phyloP scores from a whole-genome alignment of 2,329 filamentous ascomycete species.

The Penicillium sp. region DNA sequence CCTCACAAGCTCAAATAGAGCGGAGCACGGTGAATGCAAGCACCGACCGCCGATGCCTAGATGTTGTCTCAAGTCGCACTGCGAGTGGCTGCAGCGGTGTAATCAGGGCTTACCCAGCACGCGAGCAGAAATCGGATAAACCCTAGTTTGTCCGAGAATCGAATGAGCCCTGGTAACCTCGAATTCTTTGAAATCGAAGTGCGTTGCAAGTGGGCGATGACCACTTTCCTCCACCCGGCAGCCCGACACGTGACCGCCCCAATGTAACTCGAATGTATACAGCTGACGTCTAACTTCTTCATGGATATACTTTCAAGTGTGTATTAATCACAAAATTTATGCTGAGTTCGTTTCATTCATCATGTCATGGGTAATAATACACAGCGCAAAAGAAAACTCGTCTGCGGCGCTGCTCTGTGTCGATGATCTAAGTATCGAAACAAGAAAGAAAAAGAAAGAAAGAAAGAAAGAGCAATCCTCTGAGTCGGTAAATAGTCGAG shows the following conservation, averaged over 20 bases:
- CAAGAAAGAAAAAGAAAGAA: neutral
- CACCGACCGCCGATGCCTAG: constrained; percentile 22
- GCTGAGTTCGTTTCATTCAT: neutral
- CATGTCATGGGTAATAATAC: neutral
- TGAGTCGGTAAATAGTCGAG: neutral
- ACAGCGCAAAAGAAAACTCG: neutral
- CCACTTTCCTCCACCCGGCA: neutral
- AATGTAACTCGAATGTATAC: too few relatives aligned
- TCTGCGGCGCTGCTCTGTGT: neutral
- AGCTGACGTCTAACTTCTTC: too few relatives aligned
- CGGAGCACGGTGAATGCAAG: constrained; percentile 22
- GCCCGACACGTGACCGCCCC: neutral
- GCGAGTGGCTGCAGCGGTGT: neutral
- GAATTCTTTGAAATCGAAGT: neutral
- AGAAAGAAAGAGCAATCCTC: neutral
- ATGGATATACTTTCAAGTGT: too few relatives aligned
- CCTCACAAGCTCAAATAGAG: neutral
- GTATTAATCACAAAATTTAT: neutral
- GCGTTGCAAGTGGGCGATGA: neutral
- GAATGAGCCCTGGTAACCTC: neutral
- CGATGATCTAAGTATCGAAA: neutral
- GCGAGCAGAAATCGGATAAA: neutral
- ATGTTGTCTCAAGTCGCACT: neutral
- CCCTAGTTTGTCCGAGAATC: neutral
- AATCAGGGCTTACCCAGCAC: neutral